phyloP scores from a whole-genome alignment of 352 stramenopile species.

The Pythium chondricola region DNA sequence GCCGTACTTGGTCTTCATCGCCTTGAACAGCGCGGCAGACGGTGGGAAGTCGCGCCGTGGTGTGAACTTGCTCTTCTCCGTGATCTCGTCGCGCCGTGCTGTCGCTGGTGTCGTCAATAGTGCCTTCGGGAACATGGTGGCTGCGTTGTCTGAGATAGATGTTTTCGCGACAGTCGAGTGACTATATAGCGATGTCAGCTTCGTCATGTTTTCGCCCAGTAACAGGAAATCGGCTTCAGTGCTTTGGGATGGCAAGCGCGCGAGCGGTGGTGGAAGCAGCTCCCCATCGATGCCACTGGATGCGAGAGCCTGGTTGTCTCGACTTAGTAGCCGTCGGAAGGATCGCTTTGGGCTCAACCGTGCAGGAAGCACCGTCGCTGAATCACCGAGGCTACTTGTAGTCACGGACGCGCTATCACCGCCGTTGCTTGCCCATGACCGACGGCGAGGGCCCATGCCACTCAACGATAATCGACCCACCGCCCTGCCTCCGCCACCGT shows the following conservation, averaged over 20 bases:
- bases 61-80: slow-evolving; percentile 77
- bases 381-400: slow-evolving; percentile 14
- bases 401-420: slow-evolving; percentile 13
- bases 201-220: slow-evolving; percentile 61
- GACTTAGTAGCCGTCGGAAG: slow-evolving; percentile 38
- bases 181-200: slow-evolving; percentile 36
- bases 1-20: slow-evolving; percentile 78
- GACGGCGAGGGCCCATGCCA: slow-evolving; percentile 1
- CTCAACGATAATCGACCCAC: neutral
- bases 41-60: slow-evolving; percentile 75
- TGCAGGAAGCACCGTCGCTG: slow-evolving; percentile 16
- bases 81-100: slow-evolving; percentile 62
- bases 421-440: slow-evolving; percentile 12
- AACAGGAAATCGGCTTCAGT: slow-evolving; percentile 44
- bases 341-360: slow-evolving; percentile 37
- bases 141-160: slow-evolving; percentile 55
- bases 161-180: slow-evolving; percentile 24
- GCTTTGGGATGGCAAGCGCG: slow-evolving; percentile 30
- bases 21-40: slow-evolving; percentile 79
- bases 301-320: slow-evolving; percentile 20
- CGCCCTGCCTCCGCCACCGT: neutral
- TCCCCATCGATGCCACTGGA: slow-evolving; percentile 6
- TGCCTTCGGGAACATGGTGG: slow-evolving; percentile 68
- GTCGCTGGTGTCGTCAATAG: slow-evolving; percentile 50
- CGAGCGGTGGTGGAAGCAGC: slow-evolving; percentile 19